Evolutionary conservation across 2,329 filamentous ascomycete genomes (phyloP).

Genomic region (Leptographium wingfieldii): DNA sequence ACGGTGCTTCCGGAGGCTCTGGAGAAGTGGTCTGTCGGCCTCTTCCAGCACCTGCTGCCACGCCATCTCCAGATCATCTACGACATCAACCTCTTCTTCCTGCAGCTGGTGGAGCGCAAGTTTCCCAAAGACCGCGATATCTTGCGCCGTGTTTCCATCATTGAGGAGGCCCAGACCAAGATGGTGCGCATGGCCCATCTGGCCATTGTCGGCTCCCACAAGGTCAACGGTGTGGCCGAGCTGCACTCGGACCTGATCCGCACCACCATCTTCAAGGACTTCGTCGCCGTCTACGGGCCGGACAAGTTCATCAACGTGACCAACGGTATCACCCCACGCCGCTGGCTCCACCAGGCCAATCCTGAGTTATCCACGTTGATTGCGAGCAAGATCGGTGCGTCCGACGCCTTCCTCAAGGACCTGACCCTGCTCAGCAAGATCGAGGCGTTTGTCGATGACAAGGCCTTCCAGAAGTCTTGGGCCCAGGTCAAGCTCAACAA

Average conservation of each 20-base stretch:
- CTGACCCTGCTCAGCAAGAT: conserved; percentile 76
- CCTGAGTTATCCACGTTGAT: conserved; percentile 85
- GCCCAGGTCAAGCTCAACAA: conserved; percentile 93
- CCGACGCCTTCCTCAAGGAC: conserved; percentile 72
- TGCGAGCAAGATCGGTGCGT: conserved; percentile 71
- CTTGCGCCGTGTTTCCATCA: conserved; percentile 80
- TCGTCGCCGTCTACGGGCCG: conserved; percentile 83
- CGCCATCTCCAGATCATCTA: conserved; percentile 96
- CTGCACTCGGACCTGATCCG: conserved; percentile 96
- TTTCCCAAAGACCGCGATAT: conserved; percentile 87
- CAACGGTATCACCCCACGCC: conserved; percentile 89
- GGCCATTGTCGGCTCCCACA: conserved; percentile 94
- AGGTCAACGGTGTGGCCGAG: conserved; percentile 97
- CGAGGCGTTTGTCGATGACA: conserved; percentile 72
- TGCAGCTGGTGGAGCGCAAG: conserved; percentile 77
- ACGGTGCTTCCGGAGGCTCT: conserved; percentile 93
- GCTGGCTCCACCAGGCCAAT: conserved; percentile 97
- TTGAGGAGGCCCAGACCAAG: conserved; percentile 92
- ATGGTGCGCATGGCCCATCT: conserved; percentile 97
- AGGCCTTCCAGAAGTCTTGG: conserved; percentile 87
- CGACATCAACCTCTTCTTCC: conserved; percentile 91
- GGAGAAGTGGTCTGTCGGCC: conserved; percentile 94
- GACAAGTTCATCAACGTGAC: conserved; percentile 99
- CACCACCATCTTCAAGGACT: conserved; percentile 99
- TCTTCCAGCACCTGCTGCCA: conserved; percentile 85